phyloP scores from a whole-genome alignment of 2,329 filamentous ascomycete genomes.

The Alternaria atra region DNA sequence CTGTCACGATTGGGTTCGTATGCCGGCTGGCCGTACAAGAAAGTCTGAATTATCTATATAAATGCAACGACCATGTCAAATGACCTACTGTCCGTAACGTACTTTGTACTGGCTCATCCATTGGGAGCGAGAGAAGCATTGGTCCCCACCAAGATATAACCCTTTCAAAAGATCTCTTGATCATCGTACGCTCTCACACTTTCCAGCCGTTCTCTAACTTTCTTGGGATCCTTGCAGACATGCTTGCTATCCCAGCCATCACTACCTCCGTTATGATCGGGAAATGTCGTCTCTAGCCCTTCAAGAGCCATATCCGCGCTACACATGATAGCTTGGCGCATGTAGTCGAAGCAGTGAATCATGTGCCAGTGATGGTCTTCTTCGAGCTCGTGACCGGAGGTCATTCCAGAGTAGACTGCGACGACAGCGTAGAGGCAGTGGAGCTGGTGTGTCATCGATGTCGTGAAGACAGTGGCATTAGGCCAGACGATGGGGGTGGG shows the following conservation, averaged over 20 bases:
- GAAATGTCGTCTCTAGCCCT: slow-evolving; percentile 46
- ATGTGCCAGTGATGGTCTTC: slow-evolving; percentile 51
- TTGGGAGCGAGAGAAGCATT: rapidly evolving
- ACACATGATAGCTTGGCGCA: slow-evolving; percentile 48
- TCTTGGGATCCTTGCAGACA: slow-evolving; percentile 31
- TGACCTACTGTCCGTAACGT: background rate
- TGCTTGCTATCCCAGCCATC: slow-evolving; percentile 51
- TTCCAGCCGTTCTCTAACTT: slow-evolving; percentile 32
- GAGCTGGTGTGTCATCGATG: slow-evolving; percentile 47
- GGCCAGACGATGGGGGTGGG: slow-evolving; percentile 47
- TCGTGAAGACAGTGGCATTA: slow-evolving; percentile 47
- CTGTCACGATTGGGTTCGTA: background rate
- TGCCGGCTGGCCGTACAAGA: background rate
- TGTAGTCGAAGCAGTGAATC: slow-evolving; percentile 51
- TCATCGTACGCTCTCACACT: slow-evolving; percentile 46
- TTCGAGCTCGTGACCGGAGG: slow-evolving; percentile 32
- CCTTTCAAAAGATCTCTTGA: slow-evolving; percentile 40
- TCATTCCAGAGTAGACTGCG: slow-evolving; percentile 43
- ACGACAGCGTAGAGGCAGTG: slow-evolving; percentile 48
- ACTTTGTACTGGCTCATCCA: rapidly evolving
- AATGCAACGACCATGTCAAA: background rate
- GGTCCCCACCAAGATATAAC: too few relatives aligned
- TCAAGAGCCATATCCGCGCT: slow-evolving; percentile 44
- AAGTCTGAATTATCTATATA: background rate
- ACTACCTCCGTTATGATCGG: slow-evolving; percentile 47